Evolutionary conservation across 2,329 filamentous ascomycete species (phyloP), one percentile per base, ranked within the genome.

Genomic region (Pyrenochaeta sp.): DNA sequence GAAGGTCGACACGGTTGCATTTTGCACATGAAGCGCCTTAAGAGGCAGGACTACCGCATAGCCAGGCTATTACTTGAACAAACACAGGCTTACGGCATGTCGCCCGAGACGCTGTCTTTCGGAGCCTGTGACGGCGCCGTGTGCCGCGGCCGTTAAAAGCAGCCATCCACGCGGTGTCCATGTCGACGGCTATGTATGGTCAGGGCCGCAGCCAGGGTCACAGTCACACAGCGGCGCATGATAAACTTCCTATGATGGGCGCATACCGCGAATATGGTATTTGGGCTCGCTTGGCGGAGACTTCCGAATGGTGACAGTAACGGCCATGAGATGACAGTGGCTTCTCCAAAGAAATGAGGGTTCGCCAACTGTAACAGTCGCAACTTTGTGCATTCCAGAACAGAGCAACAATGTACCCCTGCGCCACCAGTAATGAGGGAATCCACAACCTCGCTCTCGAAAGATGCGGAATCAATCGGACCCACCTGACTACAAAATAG

Each of bases 71-170:
- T 14, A 39, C 34, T 26, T 39, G 35, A 24, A 29, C 20, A 48
- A 31, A 52, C 46, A 48, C 51, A 45, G 54, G 49, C 55, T 58
- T 41, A 53, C 52, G 51, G 56, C 44, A 48, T 48, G 32, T 39
- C 35, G 46, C 41, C 51, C 45, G 48, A 38, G 38, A 54, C 45
- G 57, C 48, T 58, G 44, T 56, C 43, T 51, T 55, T 42, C 51
- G 40, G 48, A n/a, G 45, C 46, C 44, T 52, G 53, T 32, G 38
- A 51, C 40, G 35, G 41, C 51, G 38, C 55, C 53, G 54, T 62
- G n/a, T 59, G 51, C 53, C 31, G 53, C 47, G 48, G 30, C 57
- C 53, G 52, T 49, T 51, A 41, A n/a, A n/a, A 39, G 43, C 53
- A 51, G 46, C 45, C 49, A 47, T 50, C 50, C 39, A 57, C 41